Evolutionary conservation across 768 basidiomycete species (phyloP), one percentile per base, ranked within the genome.

Genomic region (Mycena venus): DNA sequence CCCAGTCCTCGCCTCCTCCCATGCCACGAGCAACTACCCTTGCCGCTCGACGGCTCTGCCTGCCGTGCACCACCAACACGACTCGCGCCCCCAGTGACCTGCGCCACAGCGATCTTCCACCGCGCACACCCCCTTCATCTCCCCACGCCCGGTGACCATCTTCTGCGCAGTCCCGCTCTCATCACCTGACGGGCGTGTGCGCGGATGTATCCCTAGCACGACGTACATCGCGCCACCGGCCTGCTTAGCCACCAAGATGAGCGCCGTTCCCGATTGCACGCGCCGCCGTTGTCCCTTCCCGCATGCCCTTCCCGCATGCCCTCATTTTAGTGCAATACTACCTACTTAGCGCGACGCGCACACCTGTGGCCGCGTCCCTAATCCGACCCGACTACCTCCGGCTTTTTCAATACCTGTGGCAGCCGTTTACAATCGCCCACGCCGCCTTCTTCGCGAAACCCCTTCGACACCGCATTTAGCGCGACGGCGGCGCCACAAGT

Each of bases 401-500:
- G n/a, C n/a, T n/a, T n/a, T n/a, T n/a, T n/a, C n/a, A n/a, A n/a
- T n/a, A n/a, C n/a, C n/a, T n/a, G n/a, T n/a, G n/a, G n/a, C n/a
- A n/a, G n/a, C n/a, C n/a, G n/a, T n/a, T n/a, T n/a, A n/a, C n/a
- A n/a, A n/a, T n/a, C n/a, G n/a, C n/a, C n/a, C n/a, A n/a, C n/a
- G n/a, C n/a, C n/a, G n/a, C n/a, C n/a, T n/a, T n/a, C 25, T 14
- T 17, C 42, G 59, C 23, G 59, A 36, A 61, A 32, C 59, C 59
- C 59, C 42, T 17, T 40, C 27, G 14, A 40, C 21, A 38, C 59
- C 36, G 59, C 59, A 38, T 38, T 40, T 61, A 25, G 25, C 25
- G 59, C 59, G 59, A 27, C 36, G 59, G 59, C 59, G 38, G 59
- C 25, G 59, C 34, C n/a, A 38, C 59, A 38, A 61, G 36, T 61